A percentile compares a stretch with the other conserved stretches of the same genome.
Conservation (phyloP, 257 asterid genomes). For the Cynanchum wilfordii region DNA sequence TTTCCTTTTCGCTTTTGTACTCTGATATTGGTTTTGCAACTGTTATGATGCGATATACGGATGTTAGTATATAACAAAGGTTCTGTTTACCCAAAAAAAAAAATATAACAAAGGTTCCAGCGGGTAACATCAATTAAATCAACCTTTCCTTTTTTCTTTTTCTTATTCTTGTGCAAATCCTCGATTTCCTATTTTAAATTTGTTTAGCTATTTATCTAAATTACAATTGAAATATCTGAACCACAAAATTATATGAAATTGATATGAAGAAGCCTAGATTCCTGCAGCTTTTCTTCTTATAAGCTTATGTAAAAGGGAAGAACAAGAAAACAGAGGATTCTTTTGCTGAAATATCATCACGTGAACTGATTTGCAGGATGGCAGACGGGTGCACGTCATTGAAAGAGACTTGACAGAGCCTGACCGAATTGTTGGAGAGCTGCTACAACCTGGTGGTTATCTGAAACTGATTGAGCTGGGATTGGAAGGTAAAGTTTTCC, state of each 20-base stretch:
- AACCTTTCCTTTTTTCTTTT: too few species aligned
- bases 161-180: neutral
- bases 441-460: constrained; percentile 92
- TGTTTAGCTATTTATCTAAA: neutral
- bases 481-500: constrained; percentile 51
- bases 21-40: neutral
- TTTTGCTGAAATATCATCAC: neutral
- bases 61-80: neutral
- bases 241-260: neutral
- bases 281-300: constrained; percentile 1
- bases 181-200: neutral
- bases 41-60: neutral
- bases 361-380: constrained; percentile 48
- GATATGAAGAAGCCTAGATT: neutral
- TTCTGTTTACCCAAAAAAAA: neutral
- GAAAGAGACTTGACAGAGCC: constrained; percentile 92
- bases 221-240: neutral
- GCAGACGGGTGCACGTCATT: constrained; percentile 68
- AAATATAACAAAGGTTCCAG: too few species aligned
- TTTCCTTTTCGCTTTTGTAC: neutral
- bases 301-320: neutral
- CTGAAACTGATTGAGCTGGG: constrained; percentile 82
- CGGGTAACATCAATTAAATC: too few species aligned
- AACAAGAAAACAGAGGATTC: neutral
- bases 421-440: constrained; percentile 90